These are phyloP conservation scores for Actinomucor elegans DNA, from an alignment of 371 early-diverging fungal genomes.

Conservation along the genomic window DNA sequence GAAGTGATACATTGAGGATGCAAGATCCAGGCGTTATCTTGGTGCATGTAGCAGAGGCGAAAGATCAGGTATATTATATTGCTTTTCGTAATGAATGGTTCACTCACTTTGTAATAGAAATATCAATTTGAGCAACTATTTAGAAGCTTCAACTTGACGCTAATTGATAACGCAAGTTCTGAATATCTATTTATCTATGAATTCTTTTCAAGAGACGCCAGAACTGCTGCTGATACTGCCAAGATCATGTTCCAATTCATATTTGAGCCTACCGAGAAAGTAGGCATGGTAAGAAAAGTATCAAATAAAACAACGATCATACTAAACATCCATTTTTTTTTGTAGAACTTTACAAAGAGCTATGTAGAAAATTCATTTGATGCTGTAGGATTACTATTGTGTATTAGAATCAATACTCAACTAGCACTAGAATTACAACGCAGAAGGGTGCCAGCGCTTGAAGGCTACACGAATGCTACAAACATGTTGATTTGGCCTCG, in stretches of 20 bases:
- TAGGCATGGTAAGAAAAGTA: slow-evolving; percentile 58
- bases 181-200: slow-evolving; percentile 89
- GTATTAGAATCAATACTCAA: slow-evolving; percentile 84
- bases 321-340: neutral
- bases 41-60: slow-evolving; percentile 78
- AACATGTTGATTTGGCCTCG: slow-evolving; percentile 94
- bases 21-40: slow-evolving; percentile 80
- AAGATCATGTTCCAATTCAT: slow-evolving; percentile 65
- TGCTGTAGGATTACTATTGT: slow-evolving; percentile 85
- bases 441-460: slow-evolving; percentile 76
- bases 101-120: slow-evolving; percentile 35
- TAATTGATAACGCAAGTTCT: slow-evolving; percentile 90
- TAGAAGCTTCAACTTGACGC: slow-evolving; percentile 79
- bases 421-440: slow-evolving; percentile 80
- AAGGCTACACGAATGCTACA: slow-evolving; percentile 79
- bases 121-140: slow-evolving; percentile 79
- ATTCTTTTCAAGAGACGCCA: slow-evolving; percentile 73
- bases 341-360: slow-evolving; percentile 60
- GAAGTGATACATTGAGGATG: slow-evolving; percentile 67
- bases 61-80: slow-evolving; percentile 52
- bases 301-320: neutral
- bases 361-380: slow-evolving; percentile 81
- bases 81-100: neutral
- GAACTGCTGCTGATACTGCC: slow-evolving; percentile 42
- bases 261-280: slow-evolving; percentile 82